Evolutionary conservation across 1,139 yeast genomes (phyloP).

Genomic region (Geotrichum reessii): DNA sequence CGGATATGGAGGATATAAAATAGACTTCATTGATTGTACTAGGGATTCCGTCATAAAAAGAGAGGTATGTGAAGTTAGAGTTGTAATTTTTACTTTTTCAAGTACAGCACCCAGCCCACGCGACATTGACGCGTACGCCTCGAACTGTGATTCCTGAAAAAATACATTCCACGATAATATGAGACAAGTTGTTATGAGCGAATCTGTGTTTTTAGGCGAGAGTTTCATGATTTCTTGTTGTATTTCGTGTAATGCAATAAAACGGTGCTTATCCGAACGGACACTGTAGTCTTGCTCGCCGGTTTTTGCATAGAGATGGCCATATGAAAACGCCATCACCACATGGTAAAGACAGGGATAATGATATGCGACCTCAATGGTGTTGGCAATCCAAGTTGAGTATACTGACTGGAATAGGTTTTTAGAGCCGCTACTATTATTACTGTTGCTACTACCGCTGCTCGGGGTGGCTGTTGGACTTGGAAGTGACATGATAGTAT

Average conservation of each 20-base stretch:
- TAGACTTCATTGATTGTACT: conserved; percentile 32
- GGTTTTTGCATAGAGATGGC: conserved; percentile 27
- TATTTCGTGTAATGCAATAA: conserved; percentile 29
- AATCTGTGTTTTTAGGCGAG: conserved; percentile 27
- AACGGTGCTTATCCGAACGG: conserved; percentile 29
- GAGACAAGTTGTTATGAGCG: conserved; percentile 30
- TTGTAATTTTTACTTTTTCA: conserved; percentile 26
- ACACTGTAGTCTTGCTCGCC: conserved; percentile 21
- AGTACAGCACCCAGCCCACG: conserved; percentile 33
- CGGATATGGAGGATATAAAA: conserved; percentile 37
- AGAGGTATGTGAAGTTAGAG: conserved; percentile 29
- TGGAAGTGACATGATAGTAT: not conserved
- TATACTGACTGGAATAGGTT: conserved; percentile 30
- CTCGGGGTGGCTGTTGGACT: not conserved
- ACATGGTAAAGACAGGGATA: conserved; percentile 32
- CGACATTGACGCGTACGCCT: conserved; percentile 29
- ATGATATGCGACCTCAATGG: conserved; percentile 26
- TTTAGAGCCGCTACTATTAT: conserved; percentile 26
- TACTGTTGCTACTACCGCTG: not conserved
- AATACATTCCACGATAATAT: conserved; percentile 34
- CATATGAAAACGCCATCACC: conserved; percentile 31
- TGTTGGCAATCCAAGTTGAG: conserved; percentile 29
- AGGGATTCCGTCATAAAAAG: conserved; percentile 31
- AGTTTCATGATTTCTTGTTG: conserved; percentile 26
- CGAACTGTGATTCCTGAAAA: conserved; percentile 30